A percentile compares a stretch with the other conserved stretches of the same genome.
Evolutionary conservation across 148 eudicot genomes (phyloP).

Genomic region (Nepenthes gracilis): DNA sequence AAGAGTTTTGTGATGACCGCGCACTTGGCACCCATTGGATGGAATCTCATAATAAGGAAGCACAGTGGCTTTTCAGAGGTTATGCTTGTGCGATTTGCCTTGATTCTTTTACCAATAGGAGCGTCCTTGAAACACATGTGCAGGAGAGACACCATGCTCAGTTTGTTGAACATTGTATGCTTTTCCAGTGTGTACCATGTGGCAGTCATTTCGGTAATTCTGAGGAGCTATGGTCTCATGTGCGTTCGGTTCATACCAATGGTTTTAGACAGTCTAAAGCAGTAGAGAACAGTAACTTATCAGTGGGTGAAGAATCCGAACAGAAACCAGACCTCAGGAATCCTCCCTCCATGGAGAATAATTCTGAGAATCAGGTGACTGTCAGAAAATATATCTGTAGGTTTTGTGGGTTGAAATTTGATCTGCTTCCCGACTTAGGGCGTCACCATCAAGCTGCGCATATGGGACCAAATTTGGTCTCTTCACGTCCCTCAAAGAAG

Average conservation of each 20-base stretch:
- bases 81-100: constrained; percentile 96
- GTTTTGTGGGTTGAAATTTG: constrained; percentile 87
- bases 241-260: constrained; percentile 59
- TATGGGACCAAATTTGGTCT: constrained; percentile 42
- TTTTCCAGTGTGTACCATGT: constrained; percentile 84
- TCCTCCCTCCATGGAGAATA: constrained; percentile 22
- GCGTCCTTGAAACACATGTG: constrained; percentile 83
- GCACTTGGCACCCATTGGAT: constrained; percentile 74
- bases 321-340: constrained; percentile 19
- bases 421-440: constrained; percentile 96
- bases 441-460: constrained; percentile 99
- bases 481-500: constrained; percentile 41
- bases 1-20: constrained; percentile 45
- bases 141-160: constrained; percentile 86
- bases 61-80: constrained; percentile 90
- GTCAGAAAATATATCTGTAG: constrained; percentile 57
- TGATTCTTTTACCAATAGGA: constrained; percentile 87
- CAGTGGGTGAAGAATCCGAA: constrained; percentile 17
- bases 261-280: constrained; percentile 42
- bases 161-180: constrained; percentile 91
- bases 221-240: constrained; percentile 84
- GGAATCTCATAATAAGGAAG: constrained; percentile 82
- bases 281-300: constrained; percentile 9
- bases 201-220: constrained; percentile 76
- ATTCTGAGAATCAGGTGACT: constrained; percentile 29